Base-by-base conservation (phyloP, 306 rosid species). In the Arachis stenosperma region DNA sequence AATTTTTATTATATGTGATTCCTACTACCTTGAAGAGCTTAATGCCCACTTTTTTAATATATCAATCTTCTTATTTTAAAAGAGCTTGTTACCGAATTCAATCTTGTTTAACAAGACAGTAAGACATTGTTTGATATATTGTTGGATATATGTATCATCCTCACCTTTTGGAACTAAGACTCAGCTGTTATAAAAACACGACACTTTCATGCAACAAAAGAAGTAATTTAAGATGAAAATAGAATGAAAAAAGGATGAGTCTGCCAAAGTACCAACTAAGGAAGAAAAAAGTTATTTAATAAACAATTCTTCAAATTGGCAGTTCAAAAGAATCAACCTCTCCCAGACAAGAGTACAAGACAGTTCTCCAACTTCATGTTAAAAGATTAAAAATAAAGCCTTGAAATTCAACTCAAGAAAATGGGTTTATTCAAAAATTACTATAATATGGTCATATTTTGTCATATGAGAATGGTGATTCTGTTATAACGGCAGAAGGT, bases 381-480 rank as follows among this genome's bases (percentile, higher is more conserved):
- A 58, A n/a, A n/a, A 71, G 37, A 59, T n/a, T 3, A 9, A 9
- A 44, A 59, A 36, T 4, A 33, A 6, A 42, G 46, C 3, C 54
- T 44, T 30, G 8, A 37, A 50, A 47, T 30, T 53, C 51, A 48
- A 47, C 12, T 53, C 41, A 48, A 33, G 8, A 36, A 30, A 13
- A 58, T 33, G 56, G 39, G 65, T 39, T 1, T 54, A 12, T 43
- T 68, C 8, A 37, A 70, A 57, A 43, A 13, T 30, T 51, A 13
- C 15, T 51, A 9, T 5, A 40, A 78, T 10, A 30, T 10, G 39
- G 39, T 44, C 65, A 67, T 41, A 60, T 39, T 50, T 47, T 33
- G 61, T 9, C 70, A 61, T 53, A 43, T 52, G 44, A 53, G 54
- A 61, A 47, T 61, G 65, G 37, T 15, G 64, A 65, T 30, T 41